These are phyloP conservation scores for Ambispora gerdemannii DNA, from an alignment of 192 early-diverging fungal species.

Conservation along the genomic window DNA sequence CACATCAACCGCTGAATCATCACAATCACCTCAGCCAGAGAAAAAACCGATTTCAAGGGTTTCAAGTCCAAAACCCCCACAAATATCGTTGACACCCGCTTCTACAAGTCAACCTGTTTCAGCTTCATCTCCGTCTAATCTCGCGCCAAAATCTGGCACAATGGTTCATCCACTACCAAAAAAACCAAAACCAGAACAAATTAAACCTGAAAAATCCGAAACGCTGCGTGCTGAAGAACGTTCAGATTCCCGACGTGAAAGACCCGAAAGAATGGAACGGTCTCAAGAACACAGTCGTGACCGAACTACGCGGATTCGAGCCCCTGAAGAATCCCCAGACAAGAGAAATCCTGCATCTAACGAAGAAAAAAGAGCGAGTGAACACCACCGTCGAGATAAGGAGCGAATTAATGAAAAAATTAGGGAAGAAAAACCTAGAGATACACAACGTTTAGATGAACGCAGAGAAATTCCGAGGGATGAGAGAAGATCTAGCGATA, in stretches of 20 bases:
- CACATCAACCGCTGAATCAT: not conserved
- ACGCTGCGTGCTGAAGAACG: not conserved
- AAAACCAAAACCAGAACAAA: constrained; percentile 4
- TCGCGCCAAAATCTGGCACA: not conserved
- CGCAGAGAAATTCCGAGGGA: not conserved
- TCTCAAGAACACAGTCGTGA: no score
- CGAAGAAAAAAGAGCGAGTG: not conserved
- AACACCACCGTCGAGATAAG: not conserved
- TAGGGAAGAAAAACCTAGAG: not conserved
- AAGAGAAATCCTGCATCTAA: no score
- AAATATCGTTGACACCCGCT: not conserved
- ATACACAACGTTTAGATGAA: not conserved
- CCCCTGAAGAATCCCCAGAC: not conserved
- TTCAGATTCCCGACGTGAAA: no score
- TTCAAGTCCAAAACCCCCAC: not conserved
- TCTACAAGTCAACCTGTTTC: not conserved
- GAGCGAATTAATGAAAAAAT: not conserved
- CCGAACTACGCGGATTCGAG: not conserved
- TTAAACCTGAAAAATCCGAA: not conserved
- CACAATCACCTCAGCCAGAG: not conserved
- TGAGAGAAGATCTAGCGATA: not conserved
- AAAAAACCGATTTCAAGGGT: not conserved
- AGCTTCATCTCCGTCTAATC: not conserved
- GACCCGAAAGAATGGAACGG: no score
- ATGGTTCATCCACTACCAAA: not conserved